phyloP scores from a whole-genome alignment of 225 moss, liverwort and hornwort genomes.

The Climacium dendroides region DNA sequence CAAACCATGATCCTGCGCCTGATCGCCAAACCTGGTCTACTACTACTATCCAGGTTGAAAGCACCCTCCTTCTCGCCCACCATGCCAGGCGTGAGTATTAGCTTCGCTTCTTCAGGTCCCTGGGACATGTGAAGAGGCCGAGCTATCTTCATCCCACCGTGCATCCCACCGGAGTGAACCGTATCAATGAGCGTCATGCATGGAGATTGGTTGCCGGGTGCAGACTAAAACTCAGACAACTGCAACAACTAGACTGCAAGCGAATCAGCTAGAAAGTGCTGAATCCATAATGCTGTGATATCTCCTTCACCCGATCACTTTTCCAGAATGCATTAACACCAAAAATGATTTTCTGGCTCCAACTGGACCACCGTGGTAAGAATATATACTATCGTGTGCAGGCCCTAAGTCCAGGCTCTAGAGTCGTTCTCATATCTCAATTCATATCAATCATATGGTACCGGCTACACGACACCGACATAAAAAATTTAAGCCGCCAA shows the following conservation, averaged over 20 bases:
- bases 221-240: not conserved
- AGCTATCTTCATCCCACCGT: slow-evolving; percentile 1
- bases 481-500: not conserved
- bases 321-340: not conserved
- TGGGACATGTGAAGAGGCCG: not conserved
- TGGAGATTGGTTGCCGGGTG: not conserved
- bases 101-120: not conserved
- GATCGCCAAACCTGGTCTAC: slow-evolving; percentile 14
- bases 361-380: not conserved
- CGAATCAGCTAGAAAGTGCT: not conserved
- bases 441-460: not conserved
- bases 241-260: not conserved
- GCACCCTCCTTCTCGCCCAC: not conserved
- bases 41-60: not conserved
- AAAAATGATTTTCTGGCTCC: not conserved
- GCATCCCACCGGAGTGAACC: not conserved
- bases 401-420: not conserved
- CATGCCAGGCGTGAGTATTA: not conserved
- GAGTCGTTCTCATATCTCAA: not conserved
- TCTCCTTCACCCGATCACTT: not conserved
- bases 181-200: slow-evolving; percentile 13
- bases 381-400: not conserved
- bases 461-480: not conserved
- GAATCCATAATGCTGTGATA: not conserved
- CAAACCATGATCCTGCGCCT: slow-evolving; percentile 23